phyloP scores from a whole-genome alignment of 129 eudicot genomes.

The Gnaphalium uliginosum region DNA sequence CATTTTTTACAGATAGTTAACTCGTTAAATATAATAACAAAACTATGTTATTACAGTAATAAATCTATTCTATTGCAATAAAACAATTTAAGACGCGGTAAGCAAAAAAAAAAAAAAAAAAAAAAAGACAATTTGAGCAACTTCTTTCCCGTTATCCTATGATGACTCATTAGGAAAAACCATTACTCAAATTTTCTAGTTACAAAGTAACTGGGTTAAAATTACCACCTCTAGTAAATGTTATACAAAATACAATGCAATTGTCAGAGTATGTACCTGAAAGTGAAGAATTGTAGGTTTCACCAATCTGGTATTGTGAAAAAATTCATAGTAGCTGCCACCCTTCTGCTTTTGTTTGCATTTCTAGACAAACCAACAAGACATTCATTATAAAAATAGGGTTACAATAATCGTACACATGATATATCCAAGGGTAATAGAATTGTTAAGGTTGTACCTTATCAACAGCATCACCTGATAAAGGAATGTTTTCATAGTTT shows the following conservation, averaged over 20 bases:
- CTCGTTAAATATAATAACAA: not conserved
- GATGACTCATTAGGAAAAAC: not conserved
- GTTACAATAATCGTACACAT: not conserved
- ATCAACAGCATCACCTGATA: slow-evolving; percentile 70
- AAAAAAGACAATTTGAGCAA: not conserved
- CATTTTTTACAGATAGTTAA: not conserved
- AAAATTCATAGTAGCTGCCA: slow-evolving; percentile 69
- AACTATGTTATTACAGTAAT: not conserved
- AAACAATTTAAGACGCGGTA: not conserved
- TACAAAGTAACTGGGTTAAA: not conserved
- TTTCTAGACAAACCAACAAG: slow-evolving; percentile 44
- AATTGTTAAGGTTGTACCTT: slow-evolving; percentile 42
- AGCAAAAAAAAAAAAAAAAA: no score
- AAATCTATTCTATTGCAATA: not conserved
- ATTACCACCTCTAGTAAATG: not conserved
- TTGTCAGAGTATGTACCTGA: slow-evolving; percentile 46
- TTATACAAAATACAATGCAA: not conserved
- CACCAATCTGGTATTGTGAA: slow-evolving; percentile 78
- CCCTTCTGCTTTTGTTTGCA: slow-evolving; percentile 78
- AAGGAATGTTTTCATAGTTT: slow-evolving; percentile 78
- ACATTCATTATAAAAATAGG: slow-evolving; percentile 6
- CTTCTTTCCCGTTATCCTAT: not conserved
- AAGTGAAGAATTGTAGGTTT: slow-evolving; percentile 95
- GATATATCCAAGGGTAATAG: not conserved
- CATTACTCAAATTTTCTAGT: not conserved